Evolutionary conservation across 2,329 filamentous ascomycete species (phyloP).

Genomic region (Reticulascus tulasneorum): DNA sequence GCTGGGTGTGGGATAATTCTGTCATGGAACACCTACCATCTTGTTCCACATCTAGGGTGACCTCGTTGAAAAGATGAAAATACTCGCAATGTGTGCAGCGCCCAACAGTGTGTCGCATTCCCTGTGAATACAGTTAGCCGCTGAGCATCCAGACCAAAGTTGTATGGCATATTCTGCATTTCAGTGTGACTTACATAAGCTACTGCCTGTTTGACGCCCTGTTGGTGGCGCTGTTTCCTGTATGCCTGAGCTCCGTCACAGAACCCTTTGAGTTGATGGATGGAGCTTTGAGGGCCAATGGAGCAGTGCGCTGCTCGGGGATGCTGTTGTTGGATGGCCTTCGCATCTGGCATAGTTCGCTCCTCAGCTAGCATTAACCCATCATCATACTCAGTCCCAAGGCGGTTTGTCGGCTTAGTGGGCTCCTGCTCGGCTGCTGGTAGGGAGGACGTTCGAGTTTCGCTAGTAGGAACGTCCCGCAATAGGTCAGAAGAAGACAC

Average conservation of each 20-base stretch:
- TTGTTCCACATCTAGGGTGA: constrained; percentile 24
- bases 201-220: constrained; percentile 27
- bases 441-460: constrained; percentile 2
- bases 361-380: constrained; percentile 13
- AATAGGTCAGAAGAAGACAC: constrained; percentile 1
- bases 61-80: constrained; percentile 22
- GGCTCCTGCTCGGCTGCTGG: constrained; percentile 3
- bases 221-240: constrained; percentile 27
- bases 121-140: no score
- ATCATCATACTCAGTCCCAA: constrained; percentile 2
- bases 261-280: constrained; percentile 30
- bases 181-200: constrained; percentile 11
- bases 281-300: constrained; percentile 30
- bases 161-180: no score
- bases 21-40: constrained; percentile 18
- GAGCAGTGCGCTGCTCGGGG: constrained; percentile 7
- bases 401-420: neutral
- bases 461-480: neutral
- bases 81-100: constrained; percentile 23
- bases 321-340: neutral
- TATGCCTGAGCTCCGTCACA: constrained; percentile 35
- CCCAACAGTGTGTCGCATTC: constrained; percentile 15
- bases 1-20: neutral
- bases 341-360: neutral
- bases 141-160: no score